A percentile compares a stretch with the other conserved stretches of the same genome.
These are phyloP conservation scores for Sparassis latifolia DNA, from an alignment of 1,284 basidiomycete genomes.

Conservation along the genomic window DNA sequence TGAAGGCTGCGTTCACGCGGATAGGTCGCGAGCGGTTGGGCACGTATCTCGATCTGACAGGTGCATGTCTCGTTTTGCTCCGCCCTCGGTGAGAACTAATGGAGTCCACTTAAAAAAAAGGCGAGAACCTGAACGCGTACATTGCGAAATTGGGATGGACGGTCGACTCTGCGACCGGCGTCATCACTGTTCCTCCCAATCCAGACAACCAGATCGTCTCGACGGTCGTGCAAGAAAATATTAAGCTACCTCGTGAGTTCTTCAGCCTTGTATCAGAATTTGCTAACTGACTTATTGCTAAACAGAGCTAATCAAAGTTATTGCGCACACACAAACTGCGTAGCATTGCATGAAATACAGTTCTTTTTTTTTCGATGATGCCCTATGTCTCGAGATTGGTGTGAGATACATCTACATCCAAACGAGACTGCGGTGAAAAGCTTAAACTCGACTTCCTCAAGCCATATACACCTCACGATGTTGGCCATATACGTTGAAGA, in stretches of 20 bases:
- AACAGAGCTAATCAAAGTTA: conserved; percentile 79
- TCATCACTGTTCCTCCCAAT: conserved; percentile 75
- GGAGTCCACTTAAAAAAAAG: conserved; percentile 25
- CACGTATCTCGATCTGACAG: conserved; percentile 68
- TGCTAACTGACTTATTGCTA: conserved; percentile 5
- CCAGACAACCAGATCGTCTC: conserved; percentile 95
- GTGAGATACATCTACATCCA: no score
- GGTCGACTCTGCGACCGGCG: conserved; percentile 50
- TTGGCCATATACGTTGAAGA: no score
- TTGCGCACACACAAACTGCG: conserved; percentile 54
- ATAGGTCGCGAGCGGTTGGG: conserved; percentile 66
- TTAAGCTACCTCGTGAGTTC: conserved; percentile 80
- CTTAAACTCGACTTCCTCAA: no score
- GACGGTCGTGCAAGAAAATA: conserved; percentile 87
- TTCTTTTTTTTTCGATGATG: no score
- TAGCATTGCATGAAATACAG: conserved; percentile 8
- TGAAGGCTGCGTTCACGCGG: conserved; percentile 73
- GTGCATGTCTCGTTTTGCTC: conserved; percentile 31
- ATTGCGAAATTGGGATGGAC: conserved; percentile 73
- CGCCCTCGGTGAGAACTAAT: neutral
- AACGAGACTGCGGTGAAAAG: no score
- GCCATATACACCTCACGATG: no score
- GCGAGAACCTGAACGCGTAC: conserved; percentile 58
- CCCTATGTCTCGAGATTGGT: no score
- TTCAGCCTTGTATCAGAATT: conserved; percentile 1